Base-by-base conservation (phyloP, 2,329 filamentous ascomycete genomes). In the Ophiostoma ulmi region DNA sequence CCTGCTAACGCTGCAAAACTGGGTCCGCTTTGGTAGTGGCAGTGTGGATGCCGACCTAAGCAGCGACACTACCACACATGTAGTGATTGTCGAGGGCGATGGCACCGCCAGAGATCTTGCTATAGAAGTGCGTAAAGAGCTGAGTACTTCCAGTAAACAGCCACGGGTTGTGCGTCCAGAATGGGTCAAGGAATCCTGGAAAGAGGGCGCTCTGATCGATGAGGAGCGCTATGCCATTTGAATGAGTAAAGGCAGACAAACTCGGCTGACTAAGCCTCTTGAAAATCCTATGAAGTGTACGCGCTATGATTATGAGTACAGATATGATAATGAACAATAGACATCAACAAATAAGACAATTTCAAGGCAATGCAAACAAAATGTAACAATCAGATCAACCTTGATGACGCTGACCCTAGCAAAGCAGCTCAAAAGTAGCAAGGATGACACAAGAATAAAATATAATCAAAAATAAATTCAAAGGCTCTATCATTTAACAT, bases 101-200 rank as follows among this genome's bases (percentile, higher is more conserved):
- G 80, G 20, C 35, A 14, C 20, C 70, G 77, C 80, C 17, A 78
- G 77, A 39, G 77, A 79, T 35, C 74, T 78, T 8, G 80, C 83
- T 5, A 81, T 79, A 5, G 78, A 79, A n/a, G 76, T 88, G 14
- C 81, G 85, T 41, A 76, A 80, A 5, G 75, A 77, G 67, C 79
- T 87, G 22, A 84, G 85, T 72, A 75, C 75, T 26, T 78, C 84
- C 69, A 78, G 77, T 7, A 80, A 77, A 69, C 79, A 93, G 48
- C 92, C 94, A 0, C 83, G 92, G 73, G 80, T 94, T 7, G 90
- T 97, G 1, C 85, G 81, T 0, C 78, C 84, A 11, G 82, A 83
- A 17, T 99, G 95, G 95, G 80, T 97, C 0, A 85, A 89, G 68
- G 88, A 91, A 69, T 92, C 91, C 76, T 97, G 94, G 93, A 83